Evolutionary conservation across 371 early-diverging fungal genomes (phyloP).

Genomic region (Rhizopus sp.): DNA sequence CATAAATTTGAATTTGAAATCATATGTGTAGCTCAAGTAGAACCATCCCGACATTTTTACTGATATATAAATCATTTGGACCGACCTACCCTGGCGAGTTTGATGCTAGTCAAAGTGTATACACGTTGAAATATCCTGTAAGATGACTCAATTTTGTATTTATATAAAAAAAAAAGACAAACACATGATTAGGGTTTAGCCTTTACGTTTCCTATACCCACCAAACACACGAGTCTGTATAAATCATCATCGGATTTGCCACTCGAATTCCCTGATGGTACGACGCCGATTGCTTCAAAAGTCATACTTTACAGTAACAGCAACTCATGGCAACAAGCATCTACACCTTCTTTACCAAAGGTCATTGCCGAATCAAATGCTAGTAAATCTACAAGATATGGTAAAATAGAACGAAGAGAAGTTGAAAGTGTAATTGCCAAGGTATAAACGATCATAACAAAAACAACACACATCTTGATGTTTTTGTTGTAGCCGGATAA

Average conservation of each 20-base stretch:
- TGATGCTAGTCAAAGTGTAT: slow-evolving; percentile 50
- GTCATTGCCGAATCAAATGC: slow-evolving; percentile 46
- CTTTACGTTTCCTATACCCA: slow-evolving; percentile 75
- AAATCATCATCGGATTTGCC: slow-evolving; percentile 60
- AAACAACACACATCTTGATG: not conserved
- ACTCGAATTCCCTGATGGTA: slow-evolving; percentile 75
- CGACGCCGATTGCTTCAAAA: slow-evolving; percentile 70
- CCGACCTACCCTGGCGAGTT: slow-evolving; percentile 73
- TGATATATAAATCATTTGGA: slow-evolving; percentile 74
- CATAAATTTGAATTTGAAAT: slow-evolving; percentile 1
- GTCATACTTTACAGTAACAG: slow-evolving; percentile 57
- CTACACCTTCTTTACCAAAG: slow-evolving; percentile 46
- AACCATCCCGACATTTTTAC: slow-evolving; percentile 65
- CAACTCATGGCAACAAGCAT: slow-evolving; percentile 54
- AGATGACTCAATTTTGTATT: slow-evolving; percentile 7
- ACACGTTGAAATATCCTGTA: slow-evolving; percentile 74
- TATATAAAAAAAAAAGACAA: not conserved
- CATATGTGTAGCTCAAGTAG: slow-evolving; percentile 52
- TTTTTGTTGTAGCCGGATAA: slow-evolving; percentile 34
- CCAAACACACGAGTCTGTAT: slow-evolving; percentile 52
- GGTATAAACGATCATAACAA: slow-evolving; percentile 25
- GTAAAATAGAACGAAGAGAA: slow-evolving; percentile 43
- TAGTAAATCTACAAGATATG: slow-evolving; percentile 36
- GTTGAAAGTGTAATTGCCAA: slow-evolving; percentile 54
- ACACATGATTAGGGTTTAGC: slow-evolving; percentile 57